Evolutionary conservation across 257 asterid species (phyloP), one percentile per base, ranked within the genome.

Genomic region (Lycium ferocissimum): DNA sequence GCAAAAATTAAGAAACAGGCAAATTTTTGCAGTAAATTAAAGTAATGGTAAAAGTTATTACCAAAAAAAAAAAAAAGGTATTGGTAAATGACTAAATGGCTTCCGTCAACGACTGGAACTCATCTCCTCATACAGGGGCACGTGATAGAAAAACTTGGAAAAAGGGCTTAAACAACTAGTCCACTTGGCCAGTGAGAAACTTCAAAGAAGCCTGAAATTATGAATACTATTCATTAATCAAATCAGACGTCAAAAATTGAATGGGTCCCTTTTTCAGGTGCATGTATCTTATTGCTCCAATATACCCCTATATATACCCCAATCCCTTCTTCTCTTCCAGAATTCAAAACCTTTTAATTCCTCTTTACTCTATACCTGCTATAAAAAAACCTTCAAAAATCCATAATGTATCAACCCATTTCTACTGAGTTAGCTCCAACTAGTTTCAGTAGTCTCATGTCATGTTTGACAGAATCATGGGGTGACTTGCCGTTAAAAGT

Each of bases 401-500:
- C 4, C 22, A 59, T 7, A 45, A 92, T 92, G 95, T 83, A 83
- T 73, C 94, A 89, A 53, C 79, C 88, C 5, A 87, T 86, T 83
- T 75, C 43, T 37, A 53, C 85, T 2, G 95, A 91, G 14, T 45
- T 92, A 14, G 49, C 88, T 47, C 70, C 92, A 85, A 63, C 66
- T 14, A 70, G 11, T 79, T 57, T 53, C 91, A 87, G 86, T 83
- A 90, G 90, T 78, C 92, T 95, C 6, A 87, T 91, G 73, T 92
- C 95, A 0, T 95, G 95, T 71, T 86, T 95, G 79, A 91, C 94
- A 22, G 96, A 93, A 14, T 94, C 92, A 1, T 95, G 96, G 98
- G 98, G 98, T 22, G 98, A 92, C 65, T 86, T 95, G 92, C 98
- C 98, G 85, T 90, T 95, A 26, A 94, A 93, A 87, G 94, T 93